Evolutionary conservation across 2,329 filamentous ascomycete genomes (phyloP).

Genomic region (Blastomyces emzantsi): DNA sequence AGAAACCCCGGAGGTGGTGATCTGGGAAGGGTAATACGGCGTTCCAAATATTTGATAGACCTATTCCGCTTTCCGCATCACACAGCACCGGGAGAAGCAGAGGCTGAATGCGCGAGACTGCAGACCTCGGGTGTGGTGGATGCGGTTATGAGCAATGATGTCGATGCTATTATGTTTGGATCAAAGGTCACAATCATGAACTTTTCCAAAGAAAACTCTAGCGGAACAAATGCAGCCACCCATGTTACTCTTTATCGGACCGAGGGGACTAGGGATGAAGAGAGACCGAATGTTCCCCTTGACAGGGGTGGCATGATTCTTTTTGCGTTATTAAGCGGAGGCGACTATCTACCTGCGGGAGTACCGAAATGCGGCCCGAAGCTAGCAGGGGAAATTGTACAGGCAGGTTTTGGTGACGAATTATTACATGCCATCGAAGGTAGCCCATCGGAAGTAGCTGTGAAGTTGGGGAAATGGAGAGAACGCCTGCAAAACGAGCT

Average conservation of each 20-base stretch:
- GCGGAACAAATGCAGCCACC: constrained; percentile 57
- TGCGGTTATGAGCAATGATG: constrained; percentile 90
- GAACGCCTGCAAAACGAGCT: constrained; percentile 65
- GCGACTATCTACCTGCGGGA: constrained; percentile 84
- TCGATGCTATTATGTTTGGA: constrained; percentile 97
- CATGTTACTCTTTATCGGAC: constrained; percentile 78
- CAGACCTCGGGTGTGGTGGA: constrained; percentile 78
- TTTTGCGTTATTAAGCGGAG: constrained; percentile 88
- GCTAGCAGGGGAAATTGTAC: constrained; percentile 79
- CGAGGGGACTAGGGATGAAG: constrained; percentile 48
- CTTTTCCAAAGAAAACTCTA: constrained; percentile 66
- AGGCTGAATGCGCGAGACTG: constrained; percentile 86
- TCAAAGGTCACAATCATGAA: constrained; percentile 69
- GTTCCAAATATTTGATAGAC: constrained; percentile 74
- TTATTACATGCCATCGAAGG: constrained; percentile 55
- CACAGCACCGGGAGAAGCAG: constrained; percentile 86
- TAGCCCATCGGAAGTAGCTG: constrained; percentile 22
- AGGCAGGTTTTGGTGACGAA: constrained; percentile 72
- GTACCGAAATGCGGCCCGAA: constrained; percentile 82
- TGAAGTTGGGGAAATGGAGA: constrained; percentile 56
- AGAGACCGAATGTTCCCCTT: constrained; percentile 37
- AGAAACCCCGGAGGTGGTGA: constrained; percentile 38
- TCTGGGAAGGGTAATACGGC: constrained; percentile 58
- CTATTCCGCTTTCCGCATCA: constrained; percentile 79
- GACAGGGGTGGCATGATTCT: constrained; percentile 86